These are phyloP conservation scores for Iberis amara DNA, from an alignment of 441 rosid genomes.

Conservation along the genomic window DNA sequence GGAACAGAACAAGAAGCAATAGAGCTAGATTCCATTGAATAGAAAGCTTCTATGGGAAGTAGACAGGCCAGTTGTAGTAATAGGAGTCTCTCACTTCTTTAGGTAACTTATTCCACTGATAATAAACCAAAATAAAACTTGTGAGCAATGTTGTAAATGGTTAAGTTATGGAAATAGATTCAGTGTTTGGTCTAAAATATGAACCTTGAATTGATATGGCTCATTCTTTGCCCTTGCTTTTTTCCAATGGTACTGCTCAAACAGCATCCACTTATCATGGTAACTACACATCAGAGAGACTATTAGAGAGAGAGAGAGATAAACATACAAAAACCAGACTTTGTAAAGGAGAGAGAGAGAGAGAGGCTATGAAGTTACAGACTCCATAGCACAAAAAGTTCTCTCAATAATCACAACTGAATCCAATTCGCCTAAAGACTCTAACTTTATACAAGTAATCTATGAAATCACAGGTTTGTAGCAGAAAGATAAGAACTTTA, in stretches of 20 bases:
- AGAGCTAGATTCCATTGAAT: background rate
- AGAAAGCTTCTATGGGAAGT: slow-evolving; percentile 48
- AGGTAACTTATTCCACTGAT: slow-evolving; percentile 78
- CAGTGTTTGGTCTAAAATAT: background rate
- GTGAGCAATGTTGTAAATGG: slow-evolving; percentile 6
- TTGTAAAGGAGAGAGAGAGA: no score
- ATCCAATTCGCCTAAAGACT: no score
- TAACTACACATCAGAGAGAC: slow-evolving; percentile 45
- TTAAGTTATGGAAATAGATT: background rate
- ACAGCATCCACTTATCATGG: slow-evolving; percentile 82
- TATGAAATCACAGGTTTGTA: no score
- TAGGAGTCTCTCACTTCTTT: slow-evolving; percentile 60
- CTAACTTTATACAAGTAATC: no score
- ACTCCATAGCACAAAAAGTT: no score
- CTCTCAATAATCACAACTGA: no score
- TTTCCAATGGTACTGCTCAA: slow-evolving; percentile 85
- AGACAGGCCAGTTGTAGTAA: slow-evolving; percentile 73
- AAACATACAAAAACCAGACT: background rate
- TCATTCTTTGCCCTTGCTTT: slow-evolving; percentile 61
- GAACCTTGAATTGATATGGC: slow-evolving; percentile 76
- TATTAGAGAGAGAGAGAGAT: background rate
- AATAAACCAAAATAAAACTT: slow-evolving; percentile 18
- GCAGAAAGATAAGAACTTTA: no score
- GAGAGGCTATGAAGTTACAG: no score
- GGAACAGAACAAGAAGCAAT: slow-evolving; percentile 7